Percentiles rank a stretch among this genome's conserved stretches.
These are phyloP conservation scores for Solanum tacnaense DNA, from an alignment of 257 asterid genomes.

Conservation along the genomic window DNA sequence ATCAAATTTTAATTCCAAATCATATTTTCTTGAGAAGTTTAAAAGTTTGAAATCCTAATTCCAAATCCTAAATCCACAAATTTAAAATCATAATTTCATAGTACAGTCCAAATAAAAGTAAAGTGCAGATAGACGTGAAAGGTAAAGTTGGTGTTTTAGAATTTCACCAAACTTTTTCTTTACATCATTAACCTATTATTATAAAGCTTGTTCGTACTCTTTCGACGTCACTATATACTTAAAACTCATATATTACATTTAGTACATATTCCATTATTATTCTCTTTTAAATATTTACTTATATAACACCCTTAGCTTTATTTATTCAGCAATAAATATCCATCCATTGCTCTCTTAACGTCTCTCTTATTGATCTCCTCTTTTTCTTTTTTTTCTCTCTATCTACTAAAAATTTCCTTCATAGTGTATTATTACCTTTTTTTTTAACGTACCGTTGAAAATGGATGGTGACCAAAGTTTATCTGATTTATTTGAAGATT, in stretches of 20 bases:
- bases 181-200: background rate
- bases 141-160: background rate
- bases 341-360: background rate
- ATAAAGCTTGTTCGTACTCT: background rate
- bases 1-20: background rate
- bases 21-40: background rate
- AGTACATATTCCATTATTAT: background rate
- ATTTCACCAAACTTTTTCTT: background rate
- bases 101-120: background rate
- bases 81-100: too few relatives aligned
- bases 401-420: background rate
- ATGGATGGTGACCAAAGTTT: background rate
- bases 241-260: background rate
- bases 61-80: too few relatives aligned
- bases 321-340: background rate
- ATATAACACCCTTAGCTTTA: background rate
- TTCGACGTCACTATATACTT: background rate
- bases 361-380: background rate
- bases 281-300: background rate
- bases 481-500: conserved; percentile 4
- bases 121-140: background rate
- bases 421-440: background rate
- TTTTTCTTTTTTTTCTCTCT: background rate
- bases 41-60: too few relatives aligned
- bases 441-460: background rate